phyloP scores from a whole-genome alignment of 2,329 filamentous ascomycete genomes.

The Pyrenochaeta sp. region DNA sequence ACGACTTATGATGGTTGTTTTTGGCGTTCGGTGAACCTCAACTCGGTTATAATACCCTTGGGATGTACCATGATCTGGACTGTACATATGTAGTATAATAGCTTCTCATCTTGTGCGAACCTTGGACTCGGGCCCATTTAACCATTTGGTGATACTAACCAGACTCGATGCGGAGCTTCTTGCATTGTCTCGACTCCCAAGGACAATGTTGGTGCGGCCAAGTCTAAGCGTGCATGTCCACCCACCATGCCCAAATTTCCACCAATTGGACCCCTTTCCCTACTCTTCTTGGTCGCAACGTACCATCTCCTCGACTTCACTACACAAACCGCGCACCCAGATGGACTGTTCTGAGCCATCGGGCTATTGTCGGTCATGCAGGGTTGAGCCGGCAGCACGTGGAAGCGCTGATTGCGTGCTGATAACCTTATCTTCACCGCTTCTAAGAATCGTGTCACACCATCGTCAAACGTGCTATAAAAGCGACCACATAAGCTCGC shows the following conservation, averaged over 20 bases:
- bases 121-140: too few relatives aligned
- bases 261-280: too few relatives aligned
- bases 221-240: too few relatives aligned
- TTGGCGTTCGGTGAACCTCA: background rate
- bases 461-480: background rate
- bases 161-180: background rate
- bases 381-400: constrained; percentile 2
- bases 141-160: background rate
- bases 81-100: constrained; percentile 2
- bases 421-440: constrained; percentile 40
- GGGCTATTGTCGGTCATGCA: background rate
- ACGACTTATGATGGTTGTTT: background rate
- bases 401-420: constrained; percentile 22
- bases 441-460: background rate
- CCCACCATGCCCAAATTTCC: too few relatives aligned
- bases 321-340: background rate
- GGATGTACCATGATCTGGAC: background rate
- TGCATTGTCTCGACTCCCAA: background rate
- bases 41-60: background rate
- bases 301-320: background rate
- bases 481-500: background rate
- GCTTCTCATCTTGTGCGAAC: background rate
- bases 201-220: too few relatives aligned
- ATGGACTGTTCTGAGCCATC: background rate
- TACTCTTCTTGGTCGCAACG: too few relatives aligned